Base-by-base conservation (phyloP, 371 early-diverging fungal genomes). In the Chytridiales sp. region DNA sequence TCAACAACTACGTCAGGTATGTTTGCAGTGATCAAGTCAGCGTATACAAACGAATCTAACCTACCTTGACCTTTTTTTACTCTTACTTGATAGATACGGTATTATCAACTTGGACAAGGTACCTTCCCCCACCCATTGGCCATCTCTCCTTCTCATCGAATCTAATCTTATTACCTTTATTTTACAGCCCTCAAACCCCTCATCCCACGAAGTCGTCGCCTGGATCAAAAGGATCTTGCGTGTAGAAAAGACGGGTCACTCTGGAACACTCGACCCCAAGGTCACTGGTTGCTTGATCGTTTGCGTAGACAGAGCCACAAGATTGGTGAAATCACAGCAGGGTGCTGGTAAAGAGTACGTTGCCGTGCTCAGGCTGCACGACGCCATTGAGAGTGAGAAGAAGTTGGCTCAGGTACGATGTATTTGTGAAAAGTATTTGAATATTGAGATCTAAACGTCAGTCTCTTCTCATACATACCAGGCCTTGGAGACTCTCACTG, bases 161-260 rank as follows among this genome's bases (percentile, higher is more conserved):
- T n/a, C n/a, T n/a, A n/a, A n/a, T n/a, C n/a, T n/a, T n/a, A n/a
- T n/a, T n/a, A n/a, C n/a, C n/a, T n/a, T n/a, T n/a, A n/a, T n/a
- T n/a, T n/a, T n/a, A n/a, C n/a, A n/a, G 86, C 99, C 99, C 51
- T 88, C 97, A 48, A 99, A 99, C 83, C 99, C 99, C 51, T 97
- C 97, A 39, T 98, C 99, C 39, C 99, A 99, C 85, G 99, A 99
- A 83, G 99, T 99, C 43, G 99, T 99, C 43, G 98, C 99, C 51
- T 99, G 99, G 99, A 93, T 99, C 61, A 92, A 97, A 57, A 91
- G 97, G 63, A 99, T 99, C 61, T 87, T 99, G 52, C 87, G 94
- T 56, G 95, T 94, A 42, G 98, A 99, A 68, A 99, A 98, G 81
- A 99, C 99, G 35, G 99, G 99, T 43, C 99, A 99, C 85, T 86